Percentiles rank a stretch among this genome's conserved stretches.
phyloP scores from a whole-genome alignment of 2,329 filamentous ascomycete genomes.

The Cladosporium sp. region DNA sequence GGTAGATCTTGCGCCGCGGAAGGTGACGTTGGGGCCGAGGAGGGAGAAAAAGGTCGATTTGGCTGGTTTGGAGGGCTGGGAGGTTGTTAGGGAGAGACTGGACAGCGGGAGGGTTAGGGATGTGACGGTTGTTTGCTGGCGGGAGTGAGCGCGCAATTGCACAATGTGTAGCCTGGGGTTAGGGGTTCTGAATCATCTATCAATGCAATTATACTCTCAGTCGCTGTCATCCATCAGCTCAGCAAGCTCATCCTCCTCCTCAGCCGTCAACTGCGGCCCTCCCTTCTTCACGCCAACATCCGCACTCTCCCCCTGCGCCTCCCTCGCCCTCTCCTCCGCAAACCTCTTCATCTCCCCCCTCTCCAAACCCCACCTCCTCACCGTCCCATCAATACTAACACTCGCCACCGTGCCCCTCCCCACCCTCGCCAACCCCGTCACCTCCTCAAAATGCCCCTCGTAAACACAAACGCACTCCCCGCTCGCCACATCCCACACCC shows the following conservation, averaged over 20 bases:
- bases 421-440: slow-evolving; percentile 67
- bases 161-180: not conserved
- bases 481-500: slow-evolving; percentile 66
- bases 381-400: slow-evolving; percentile 82
- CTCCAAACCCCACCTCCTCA: slow-evolving; percentile 74
- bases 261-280: slow-evolving; percentile 57
- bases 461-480: slow-evolving; percentile 29
- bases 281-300: slow-evolving; percentile 34
- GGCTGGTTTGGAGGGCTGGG: not conserved
- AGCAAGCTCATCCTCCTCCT: slow-evolving; percentile 88
- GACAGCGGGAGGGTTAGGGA: not conserved
- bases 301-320: slow-evolving; percentile 43
- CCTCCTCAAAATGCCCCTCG: slow-evolving; percentile 85
- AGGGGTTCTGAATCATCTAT: not conserved
- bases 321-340: slow-evolving; percentile 45
- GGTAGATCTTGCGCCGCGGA: too few species aligned
- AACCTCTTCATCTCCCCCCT: slow-evolving; percentile 54
- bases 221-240: slow-evolving; percentile 80
- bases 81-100: not conserved
- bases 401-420: slow-evolving; percentile 57
- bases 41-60: not conserved
- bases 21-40: not conserved
- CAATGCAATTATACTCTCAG: not conserved
- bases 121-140: not conserved
- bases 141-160: not conserved